Percentiles rank a stretch among this genome's conserved stretches.
These are phyloP conservation scores for Tetracladium maxilliforme DNA, from an alignment of 2,329 filamentous ascomycete genomes.

Conservation along the genomic window DNA sequence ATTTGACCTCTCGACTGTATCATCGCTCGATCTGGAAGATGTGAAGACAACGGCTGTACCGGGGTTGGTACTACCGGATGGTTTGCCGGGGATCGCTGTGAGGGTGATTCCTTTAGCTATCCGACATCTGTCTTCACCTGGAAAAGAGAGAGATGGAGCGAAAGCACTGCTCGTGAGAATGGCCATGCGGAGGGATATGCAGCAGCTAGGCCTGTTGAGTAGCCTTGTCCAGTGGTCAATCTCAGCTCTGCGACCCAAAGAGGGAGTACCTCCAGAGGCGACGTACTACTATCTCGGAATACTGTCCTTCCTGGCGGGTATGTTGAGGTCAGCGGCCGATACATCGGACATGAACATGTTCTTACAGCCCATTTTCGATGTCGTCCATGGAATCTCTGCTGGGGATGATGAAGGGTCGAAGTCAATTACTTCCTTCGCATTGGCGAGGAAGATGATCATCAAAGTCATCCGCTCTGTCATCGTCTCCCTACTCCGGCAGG, in stretches of 20 bases:
- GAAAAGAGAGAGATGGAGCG: conserved; percentile 85
- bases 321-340: conserved; percentile 54
- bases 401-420: conserved; percentile 30
- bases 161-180: conserved; percentile 68
- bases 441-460: conserved; percentile 68
- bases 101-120: conserved; percentile 59
- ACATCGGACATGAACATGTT: conserved; percentile 60
- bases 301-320: conserved; percentile 64
- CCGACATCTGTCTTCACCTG: conserved; percentile 56
- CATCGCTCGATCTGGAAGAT: conserved; percentile 38
- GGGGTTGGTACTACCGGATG: conserved; percentile 37
- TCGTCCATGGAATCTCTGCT: conserved; percentile 43
- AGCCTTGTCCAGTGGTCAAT: conserved; percentile 60
- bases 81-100: conserved; percentile 54
- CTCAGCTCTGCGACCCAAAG: conserved; percentile 33
- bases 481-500: conserved; percentile 45
- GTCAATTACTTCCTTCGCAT: conserved; percentile 53
- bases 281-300: conserved; percentile 68
- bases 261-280: conserved; percentile 23
- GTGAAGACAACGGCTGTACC: conserved; percentile 23
- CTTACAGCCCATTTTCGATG: conserved; percentile 49
- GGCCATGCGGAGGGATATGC: conserved; percentile 79
- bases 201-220: conserved; percentile 54
- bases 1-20: conserved; percentile 82
- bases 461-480: conserved; percentile 71